Evolutionary conservation across 768 basidiomycete genomes (phyloP).

Genomic region (Mycena galopus): DNA sequence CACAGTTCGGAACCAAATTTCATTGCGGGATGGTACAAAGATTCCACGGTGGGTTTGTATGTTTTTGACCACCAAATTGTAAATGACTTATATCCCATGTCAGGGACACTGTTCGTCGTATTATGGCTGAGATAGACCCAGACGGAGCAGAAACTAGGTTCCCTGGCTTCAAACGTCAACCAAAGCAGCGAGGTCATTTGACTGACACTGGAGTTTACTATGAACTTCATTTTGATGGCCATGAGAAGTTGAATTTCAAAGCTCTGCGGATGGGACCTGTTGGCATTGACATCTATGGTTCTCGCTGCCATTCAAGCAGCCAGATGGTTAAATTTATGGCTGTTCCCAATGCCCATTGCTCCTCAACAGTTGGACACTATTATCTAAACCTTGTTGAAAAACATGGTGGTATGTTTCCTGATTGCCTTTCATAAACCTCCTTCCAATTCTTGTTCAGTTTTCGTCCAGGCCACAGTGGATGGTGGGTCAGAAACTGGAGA

Average conservation of each 20-base stretch:
- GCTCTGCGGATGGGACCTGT: slow-evolving; percentile 12
- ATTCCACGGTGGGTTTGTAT: background rate
- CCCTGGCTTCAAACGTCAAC: background rate
- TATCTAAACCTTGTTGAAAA: too few relatives aligned
- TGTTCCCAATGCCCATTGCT: background rate
- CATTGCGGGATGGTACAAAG: slow-evolving; percentile 5
- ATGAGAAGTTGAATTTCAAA: slow-evolving; percentile 10
- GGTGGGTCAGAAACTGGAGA: background rate
- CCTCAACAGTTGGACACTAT: too few relatives aligned
- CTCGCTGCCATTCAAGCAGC: slow-evolving; percentile 7
- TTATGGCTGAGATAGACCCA: slow-evolving; percentile 4
- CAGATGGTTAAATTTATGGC: slow-evolving; percentile 6
- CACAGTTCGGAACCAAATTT: slow-evolving; percentile 7
- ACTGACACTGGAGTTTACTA: slow-evolving; percentile 7
- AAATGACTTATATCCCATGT: background rate
- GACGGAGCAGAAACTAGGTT: slow-evolving; percentile 6
- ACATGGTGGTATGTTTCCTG: too few relatives aligned
- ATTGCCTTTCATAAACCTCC: too few relatives aligned
- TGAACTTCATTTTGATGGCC: background rate
- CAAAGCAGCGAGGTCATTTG: background rate
- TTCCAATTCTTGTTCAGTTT: too few relatives aligned
- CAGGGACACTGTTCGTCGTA: slow-evolving; percentile 4
- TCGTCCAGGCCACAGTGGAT: too few relatives aligned
- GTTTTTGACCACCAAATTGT: background rate
- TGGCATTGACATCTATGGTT: slow-evolving; percentile 12